Percentiles rank a stretch among this genome's conserved stretches.
These are phyloP conservation scores for Oemleria cerasiformis DNA, from an alignment of 306 rosid genomes.

Conservation along the genomic window DNA sequence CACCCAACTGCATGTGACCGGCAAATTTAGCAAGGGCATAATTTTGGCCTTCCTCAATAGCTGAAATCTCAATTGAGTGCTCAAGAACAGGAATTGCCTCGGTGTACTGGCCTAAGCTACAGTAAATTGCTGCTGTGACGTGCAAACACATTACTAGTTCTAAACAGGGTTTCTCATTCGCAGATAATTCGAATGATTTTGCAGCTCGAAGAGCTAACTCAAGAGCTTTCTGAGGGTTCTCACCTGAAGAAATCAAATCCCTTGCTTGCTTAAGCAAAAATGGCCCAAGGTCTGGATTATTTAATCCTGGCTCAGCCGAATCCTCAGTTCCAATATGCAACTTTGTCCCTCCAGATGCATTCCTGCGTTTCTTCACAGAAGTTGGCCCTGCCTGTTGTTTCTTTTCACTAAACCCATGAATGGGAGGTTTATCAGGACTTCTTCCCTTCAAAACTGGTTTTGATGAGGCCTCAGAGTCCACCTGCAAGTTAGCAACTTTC, in stretches of 20 bases:
- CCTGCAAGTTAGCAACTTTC: conserved; percentile 34
- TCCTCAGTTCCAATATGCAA: conserved; percentile 31
- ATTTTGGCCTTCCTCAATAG: conserved; percentile 57
- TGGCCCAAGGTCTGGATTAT: conserved; percentile 63
- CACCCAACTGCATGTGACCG: conserved; percentile 94
- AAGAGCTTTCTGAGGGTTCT: conserved; percentile 63
- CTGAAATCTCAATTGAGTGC: conserved; percentile 68
- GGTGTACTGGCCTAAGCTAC: conserved; percentile 58
- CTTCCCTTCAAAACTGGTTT: conserved; percentile 46
- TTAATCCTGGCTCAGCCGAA: conserved; percentile 30
- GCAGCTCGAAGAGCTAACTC: conserved; percentile 73
- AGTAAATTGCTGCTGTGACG: conserved; percentile 78
- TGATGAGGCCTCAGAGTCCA: conserved; percentile 34
- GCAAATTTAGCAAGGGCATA: conserved; percentile 86
- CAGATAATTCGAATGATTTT: conserved; percentile 52
- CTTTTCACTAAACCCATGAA: conserved; percentile 38
- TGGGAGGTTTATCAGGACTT: conserved; percentile 53
- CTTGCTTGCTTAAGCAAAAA: conserved; percentile 82
- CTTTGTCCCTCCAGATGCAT: conserved; percentile 41
- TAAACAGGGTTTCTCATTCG: conserved; percentile 60
- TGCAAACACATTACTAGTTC: conserved; percentile 88
- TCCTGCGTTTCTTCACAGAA: conserved; percentile 34
- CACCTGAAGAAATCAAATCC: conserved; percentile 67
- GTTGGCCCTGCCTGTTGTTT: conserved; percentile 36
- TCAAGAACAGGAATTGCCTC: conserved; percentile 77